A percentile compares a stretch with the other conserved stretches of the same genome.
These are phyloP conservation scores for Xanthoparmelia taractica DNA, from an alignment of 495 filamentous ascomycete species.

Conservation along the genomic window DNA sequence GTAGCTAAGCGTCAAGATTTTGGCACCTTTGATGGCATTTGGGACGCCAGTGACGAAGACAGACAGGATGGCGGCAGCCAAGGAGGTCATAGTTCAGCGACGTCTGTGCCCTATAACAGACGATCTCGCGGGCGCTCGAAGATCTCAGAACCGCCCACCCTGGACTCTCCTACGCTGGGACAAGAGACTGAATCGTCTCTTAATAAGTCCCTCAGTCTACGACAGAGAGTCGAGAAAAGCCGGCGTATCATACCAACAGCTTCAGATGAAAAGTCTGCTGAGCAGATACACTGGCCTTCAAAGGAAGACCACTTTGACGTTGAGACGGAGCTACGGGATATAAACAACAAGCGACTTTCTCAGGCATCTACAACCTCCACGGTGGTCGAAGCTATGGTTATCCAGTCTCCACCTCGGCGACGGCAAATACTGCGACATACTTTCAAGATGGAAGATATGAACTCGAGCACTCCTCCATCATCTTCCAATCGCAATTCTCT, in stretches of 20 bases:
- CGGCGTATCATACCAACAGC: conserved; percentile 25
- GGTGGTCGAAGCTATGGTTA: conserved; percentile 60
- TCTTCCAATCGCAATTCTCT: conserved; percentile 39
- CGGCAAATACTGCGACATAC: conserved; percentile 59
- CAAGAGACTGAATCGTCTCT: conserved; percentile 23
- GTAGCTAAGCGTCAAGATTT: conserved; percentile 18
- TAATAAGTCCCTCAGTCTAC: conserved; percentile 32
- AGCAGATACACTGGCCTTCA: conserved; percentile 41
- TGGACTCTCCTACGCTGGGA: conserved; percentile 9
- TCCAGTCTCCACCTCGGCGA: conserved; percentile 50
- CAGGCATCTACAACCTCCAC: conserved; percentile 60
- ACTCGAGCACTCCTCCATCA: conserved; percentile 42
- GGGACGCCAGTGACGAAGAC: conserved; percentile 25
- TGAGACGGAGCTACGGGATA: conserved; percentile 15
- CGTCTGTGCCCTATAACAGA: neutral
- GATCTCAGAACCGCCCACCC: neutral
- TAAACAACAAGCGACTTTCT: conserved; percentile 46
- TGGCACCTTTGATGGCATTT: conserved; percentile 28
- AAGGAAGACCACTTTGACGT: conserved; percentile 28
- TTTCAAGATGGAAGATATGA: conserved; percentile 56
- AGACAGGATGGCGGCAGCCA: conserved; percentile 15
- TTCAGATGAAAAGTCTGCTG: conserved; percentile 37
- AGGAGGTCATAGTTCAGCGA: conserved; percentile 13
- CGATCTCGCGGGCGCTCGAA: conserved; percentile 6
- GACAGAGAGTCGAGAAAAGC: conserved; percentile 32